A percentile compares a stretch with the other conserved stretches of the same genome.
Evolutionary conservation across 148 eudicot genomes (phyloP).

Genomic region (Bassia scoparia): DNA sequence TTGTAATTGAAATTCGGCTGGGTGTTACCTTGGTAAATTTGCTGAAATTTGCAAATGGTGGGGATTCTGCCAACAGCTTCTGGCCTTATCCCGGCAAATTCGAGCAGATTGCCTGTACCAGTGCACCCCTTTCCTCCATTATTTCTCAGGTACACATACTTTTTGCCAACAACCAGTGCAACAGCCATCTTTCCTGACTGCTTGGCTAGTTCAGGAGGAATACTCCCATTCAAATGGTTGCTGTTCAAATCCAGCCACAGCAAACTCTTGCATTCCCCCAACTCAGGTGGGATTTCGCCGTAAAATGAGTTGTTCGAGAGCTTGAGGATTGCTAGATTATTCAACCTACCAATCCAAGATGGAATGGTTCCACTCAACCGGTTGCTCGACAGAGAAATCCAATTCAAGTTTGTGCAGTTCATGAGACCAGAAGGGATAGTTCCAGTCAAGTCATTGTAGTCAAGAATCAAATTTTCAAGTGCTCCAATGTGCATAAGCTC

Average conservation of each 20-base stretch:
- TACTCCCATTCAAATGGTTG: conserved; percentile 57
- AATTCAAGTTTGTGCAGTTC: conserved; percentile 69
- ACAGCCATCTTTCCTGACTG: conserved; percentile 71
- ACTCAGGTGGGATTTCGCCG: conserved; percentile 60
- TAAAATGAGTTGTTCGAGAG: conserved; percentile 68
- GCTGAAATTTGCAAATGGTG: conserved; percentile 53
- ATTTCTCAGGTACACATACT: conserved; percentile 65
- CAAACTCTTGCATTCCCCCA: conserved; percentile 70
- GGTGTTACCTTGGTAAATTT: conserved; percentile 56
- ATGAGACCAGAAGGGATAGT: conserved; percentile 55
- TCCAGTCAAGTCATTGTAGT: conserved; percentile 74
- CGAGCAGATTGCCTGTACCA: conserved; percentile 89
- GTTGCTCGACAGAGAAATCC: conserved; percentile 84
- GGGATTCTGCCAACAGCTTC: conserved; percentile 53
- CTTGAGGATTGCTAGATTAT: conserved; percentile 64
- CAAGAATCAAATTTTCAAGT: conserved; percentile 73
- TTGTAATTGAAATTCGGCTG: conserved; percentile 74
- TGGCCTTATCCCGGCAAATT: conserved; percentile 66
- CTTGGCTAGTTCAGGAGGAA: conserved; percentile 59
- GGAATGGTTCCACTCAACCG: conserved; percentile 63
- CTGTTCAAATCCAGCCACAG: conserved; percentile 85
- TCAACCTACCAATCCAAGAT: conserved; percentile 58
- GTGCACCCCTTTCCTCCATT: conserved; percentile 71
- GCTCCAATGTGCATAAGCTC: conserved; percentile 53
- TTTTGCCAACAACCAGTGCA: conserved; percentile 59